phyloP scores from a whole-genome alignment of 2,329 filamentous ascomycete genomes.

The Fusarium sp. region DNA sequence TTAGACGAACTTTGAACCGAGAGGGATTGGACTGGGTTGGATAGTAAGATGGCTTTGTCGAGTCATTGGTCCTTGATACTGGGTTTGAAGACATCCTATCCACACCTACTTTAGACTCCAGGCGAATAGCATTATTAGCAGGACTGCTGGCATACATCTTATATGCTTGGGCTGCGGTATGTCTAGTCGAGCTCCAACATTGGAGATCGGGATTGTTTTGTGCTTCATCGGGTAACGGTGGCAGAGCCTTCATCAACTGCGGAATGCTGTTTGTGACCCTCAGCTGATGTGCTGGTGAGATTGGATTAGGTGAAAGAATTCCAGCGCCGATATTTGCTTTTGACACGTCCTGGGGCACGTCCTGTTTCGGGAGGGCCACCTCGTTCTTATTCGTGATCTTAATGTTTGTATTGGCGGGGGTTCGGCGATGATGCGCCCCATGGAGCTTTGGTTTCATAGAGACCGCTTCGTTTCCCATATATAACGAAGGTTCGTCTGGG shows the following conservation, averaged over 20 bases:
- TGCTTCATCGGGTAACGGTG: conserved; percentile 54
- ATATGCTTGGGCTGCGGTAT: conserved; percentile 12
- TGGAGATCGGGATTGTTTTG: not conserved
- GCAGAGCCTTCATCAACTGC: conserved; percentile 63
- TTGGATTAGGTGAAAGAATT: conserved; percentile 59
- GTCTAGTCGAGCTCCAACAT: not conserved
- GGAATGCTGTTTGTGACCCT: conserved; percentile 62
- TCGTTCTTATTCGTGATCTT: conserved; percentile 10
- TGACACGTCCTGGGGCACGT: not conserved
- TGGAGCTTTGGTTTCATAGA: not conserved
- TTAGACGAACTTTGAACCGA: conserved; percentile 47
- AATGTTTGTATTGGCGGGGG: conserved; percentile 40
- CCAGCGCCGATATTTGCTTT: conserved; percentile 36
- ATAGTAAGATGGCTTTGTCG: not conserved
- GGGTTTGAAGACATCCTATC: not conserved
- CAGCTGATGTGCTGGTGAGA: conserved; percentile 58
- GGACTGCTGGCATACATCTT: conserved; percentile 23
- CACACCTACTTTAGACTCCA: not conserved
- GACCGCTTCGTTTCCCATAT: not conserved
- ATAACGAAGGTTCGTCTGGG: not conserved
- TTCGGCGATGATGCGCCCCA: conserved; percentile 41
- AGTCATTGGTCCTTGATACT: not conserved
- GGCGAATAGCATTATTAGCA: conserved; percentile 2
- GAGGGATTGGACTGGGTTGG: conserved; percentile 22
- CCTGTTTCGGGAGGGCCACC: not conserved